These are phyloP conservation scores for Cryptomeria japonica DNA, from an alignment of 75 land plant genomes.

Conservation along the genomic window DNA sequence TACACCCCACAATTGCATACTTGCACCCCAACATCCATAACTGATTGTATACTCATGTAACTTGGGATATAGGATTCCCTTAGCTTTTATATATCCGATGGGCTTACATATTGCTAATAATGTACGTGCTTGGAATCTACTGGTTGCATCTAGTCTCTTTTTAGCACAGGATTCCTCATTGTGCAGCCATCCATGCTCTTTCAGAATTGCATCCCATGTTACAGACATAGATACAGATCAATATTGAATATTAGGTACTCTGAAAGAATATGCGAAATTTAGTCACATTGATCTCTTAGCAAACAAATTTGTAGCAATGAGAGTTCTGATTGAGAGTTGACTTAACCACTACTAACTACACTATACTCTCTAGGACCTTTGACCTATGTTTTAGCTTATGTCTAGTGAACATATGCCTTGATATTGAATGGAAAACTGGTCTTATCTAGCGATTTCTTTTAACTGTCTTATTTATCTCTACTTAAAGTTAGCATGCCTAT, in stretches of 20 bases:
- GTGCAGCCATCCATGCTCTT: neutral
- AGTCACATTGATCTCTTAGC: neutral
- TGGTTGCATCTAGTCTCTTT: neutral
- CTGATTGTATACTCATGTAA: neutral
- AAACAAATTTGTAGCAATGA: neutral
- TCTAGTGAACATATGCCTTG: neutral
- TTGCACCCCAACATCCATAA: neutral
- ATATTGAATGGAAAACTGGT: neutral
- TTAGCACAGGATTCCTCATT: neutral
- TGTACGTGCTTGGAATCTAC: neutral
- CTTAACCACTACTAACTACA: neutral
- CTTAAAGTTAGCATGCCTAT: neutral
- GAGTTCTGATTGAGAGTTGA: neutral
- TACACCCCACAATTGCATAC: neutral
- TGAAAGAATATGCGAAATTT: neutral
- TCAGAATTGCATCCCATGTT: neutral
- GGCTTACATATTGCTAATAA: neutral
- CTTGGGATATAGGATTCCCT: neutral
- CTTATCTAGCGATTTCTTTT: neutral
- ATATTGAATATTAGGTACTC: neutral
- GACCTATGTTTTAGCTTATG: neutral
- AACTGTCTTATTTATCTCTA: too few species aligned
- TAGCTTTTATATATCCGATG: neutral
- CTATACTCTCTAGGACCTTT: neutral
- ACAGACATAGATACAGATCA: neutral